Percentiles rank a stretch among this genome's conserved stretches.
Conservation (phyloP, 2,329 filamentous ascomycete species). For the Colletotrichum brevisporum region DNA sequence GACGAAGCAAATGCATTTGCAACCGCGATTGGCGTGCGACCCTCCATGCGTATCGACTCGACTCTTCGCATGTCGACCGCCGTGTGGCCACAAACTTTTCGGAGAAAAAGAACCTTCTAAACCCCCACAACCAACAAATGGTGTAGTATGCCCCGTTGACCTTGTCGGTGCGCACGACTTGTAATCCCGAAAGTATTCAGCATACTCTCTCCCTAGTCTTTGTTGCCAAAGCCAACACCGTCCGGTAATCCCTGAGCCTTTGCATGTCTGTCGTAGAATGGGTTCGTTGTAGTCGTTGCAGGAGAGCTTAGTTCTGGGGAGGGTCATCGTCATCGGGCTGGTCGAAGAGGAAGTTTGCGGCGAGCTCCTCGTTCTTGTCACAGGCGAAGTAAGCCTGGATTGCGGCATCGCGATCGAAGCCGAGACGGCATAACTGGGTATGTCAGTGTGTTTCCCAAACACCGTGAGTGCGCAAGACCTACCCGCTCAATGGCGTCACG, state of each 20-base stretch:
- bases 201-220: slow-evolving; percentile 10
- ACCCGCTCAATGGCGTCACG: slow-evolving; percentile 96
- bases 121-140: slow-evolving; percentile 14
- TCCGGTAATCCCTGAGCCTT: slow-evolving; percentile 35
- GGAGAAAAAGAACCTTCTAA: slow-evolving; percentile 23
- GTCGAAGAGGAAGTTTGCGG: slow-evolving; percentile 98
- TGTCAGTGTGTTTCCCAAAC: neutral
- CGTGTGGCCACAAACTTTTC: slow-evolving; percentile 13
- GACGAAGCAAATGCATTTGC: slow-evolving; percentile 29
- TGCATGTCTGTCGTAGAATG: slow-evolving; percentile 39
- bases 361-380: slow-evolving; percentile 99
- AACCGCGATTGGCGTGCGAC: slow-evolving; percentile 25
- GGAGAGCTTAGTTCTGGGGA: slow-evolving; percentile 56
- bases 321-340: slow-evolving; percentile 89
- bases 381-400: slow-evolving; percentile 99
- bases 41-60: slow-evolving; percentile 18
- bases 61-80: slow-evolving; percentile 23
- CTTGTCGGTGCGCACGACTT: neutral
- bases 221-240: slow-evolving; percentile 31
- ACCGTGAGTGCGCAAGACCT: slow-evolving; percentile 49
- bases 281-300: slow-evolving; percentile 36
- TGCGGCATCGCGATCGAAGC: slow-evolving; percentile 92
- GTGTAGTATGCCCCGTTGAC: slow-evolving; percentile 1
- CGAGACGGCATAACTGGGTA: slow-evolving; percentile 85
- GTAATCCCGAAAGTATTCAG: slow-evolving; percentile 19